A percentile compares a stretch with the other conserved stretches of the same genome.
phyloP scores from a whole-genome alignment of 371 early-diverging fungal genomes.

The Mucor sp. region DNA sequence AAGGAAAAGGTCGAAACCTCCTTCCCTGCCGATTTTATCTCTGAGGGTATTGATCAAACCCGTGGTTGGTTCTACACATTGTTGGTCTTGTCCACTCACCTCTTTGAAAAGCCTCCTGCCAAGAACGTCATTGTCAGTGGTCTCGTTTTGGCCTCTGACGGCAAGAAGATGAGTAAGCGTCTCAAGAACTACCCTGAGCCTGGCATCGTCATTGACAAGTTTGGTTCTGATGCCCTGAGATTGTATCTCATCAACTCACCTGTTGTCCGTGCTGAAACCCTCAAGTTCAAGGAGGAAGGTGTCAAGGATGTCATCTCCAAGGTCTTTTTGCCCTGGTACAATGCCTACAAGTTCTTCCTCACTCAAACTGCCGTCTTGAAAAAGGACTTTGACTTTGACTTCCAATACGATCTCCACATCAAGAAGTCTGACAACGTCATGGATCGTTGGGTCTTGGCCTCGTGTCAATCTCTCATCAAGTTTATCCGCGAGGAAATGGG shows the following conservation, averaged over 20 bases:
- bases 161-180: conserved; percentile 99
- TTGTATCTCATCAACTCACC: conserved; percentile 99
- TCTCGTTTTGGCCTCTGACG: conserved; percentile 98
- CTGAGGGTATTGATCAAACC: conserved; percentile 99
- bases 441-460: conserved; percentile 98
- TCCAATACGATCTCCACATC: conserved; percentile 71
- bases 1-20: conserved; percentile 78
- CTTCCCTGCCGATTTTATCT: conserved; percentile 99
- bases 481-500: conserved; percentile 93
- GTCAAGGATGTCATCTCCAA: conserved; percentile 96
- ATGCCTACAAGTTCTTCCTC: conserved; percentile 97
- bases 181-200: conserved; percentile 99
- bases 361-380: conserved; percentile 88
- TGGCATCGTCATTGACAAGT: conserved; percentile 80
- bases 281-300: conserved; percentile 98
- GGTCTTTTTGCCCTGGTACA: conserved; percentile 99
- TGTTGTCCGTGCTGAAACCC: conserved; percentile 98
- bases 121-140: conserved; percentile 99
- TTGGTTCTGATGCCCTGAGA: conserved; percentile 99
- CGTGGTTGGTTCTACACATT: conserved; percentile 99
- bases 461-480: conserved; percentile 90
- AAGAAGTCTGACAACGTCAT: conserved; percentile 86
- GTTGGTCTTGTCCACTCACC: conserved; percentile 97
- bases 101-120: conserved; percentile 98
- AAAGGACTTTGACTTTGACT: conserved; percentile 84